Base-by-base conservation (phyloP, 1,284 basidiomycete species). In the Irpex rosettiformis region DNA sequence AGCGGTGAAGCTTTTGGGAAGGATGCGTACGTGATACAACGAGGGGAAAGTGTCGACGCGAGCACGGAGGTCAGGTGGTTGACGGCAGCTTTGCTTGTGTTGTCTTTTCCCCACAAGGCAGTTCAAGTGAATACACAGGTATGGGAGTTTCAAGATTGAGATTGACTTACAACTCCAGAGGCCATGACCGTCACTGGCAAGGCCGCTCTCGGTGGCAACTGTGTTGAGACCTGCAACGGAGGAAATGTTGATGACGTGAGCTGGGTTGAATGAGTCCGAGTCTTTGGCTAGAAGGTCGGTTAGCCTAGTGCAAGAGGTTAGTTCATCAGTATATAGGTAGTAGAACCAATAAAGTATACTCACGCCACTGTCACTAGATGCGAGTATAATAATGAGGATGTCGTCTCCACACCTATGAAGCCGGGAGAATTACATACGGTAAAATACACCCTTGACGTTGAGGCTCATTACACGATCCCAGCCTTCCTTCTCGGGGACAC, bases 401-500 rank as follows among this genome's bases (percentile, higher is more conserved):
- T 6, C 22, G 58, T n/a, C 37, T 37, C 33, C 33, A 11, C 16
- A 48, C 59, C 25, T 18, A n/a, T 8, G 53, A 24, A 49, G n/a
- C 52, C 49, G 37, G 22, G 5, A 11, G 30, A 3, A 73, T 13
- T 16, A 47, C 85, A 58, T 58, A 91, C 89, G 77, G 72, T 91
- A 93, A 67, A 91, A 93, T 40, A 89, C 77, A 62, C 86, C 84
- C 76, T 94, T 93, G 52, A 93, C 80, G 65, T 93, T 93, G 54
- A 92, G 79, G 16, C 83, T 82, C 70, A 93, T 82, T 33, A 93
- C 76, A 33, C 87, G 85, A 67, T 95, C 92, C 93, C 93, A 95
- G 1, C 93, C 93, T 61, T 83, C 85, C 61, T 83, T 82, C 69
- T 90, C 88, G 0, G 91, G 91, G 62, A 93, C 86, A 66, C 73